Evolutionary conservation across 257 asterid species (phyloP), one percentile per base, ranked within the genome.

Genomic region (Nyctanthes arbortristis): DNA sequence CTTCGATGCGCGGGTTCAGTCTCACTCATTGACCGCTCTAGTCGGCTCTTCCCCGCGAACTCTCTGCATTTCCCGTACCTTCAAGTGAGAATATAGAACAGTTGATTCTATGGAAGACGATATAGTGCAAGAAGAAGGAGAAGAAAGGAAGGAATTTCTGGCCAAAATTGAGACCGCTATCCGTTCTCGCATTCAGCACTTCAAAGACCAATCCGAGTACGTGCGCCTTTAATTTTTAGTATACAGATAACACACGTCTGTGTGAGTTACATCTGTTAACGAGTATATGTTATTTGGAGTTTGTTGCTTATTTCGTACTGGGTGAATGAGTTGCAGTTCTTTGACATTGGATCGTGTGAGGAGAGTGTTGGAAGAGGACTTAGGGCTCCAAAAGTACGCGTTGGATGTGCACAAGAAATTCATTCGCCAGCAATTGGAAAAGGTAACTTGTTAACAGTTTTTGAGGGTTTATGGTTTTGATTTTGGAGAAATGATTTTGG

Each of bases 351-450:
- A 63, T 74, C 80, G 82, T 13, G 96, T 89, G 14, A 80, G 98
- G 76, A 85, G 98, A 74, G 75, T 93, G 47, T 49, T 93, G 63
- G 98, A 93, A 84, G 79, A 88, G 80, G 98, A 93, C 72, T 69
- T 93, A 84, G 92, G 88, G 30, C 83, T 88, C 63, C 86, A 89
- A 69, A 73, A 78, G 61, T 58, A 75, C 78, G 86, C 94, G 0
- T 73, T 93, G 67, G 98, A 93, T 84, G 91, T 61, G 10, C 93
- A 93, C 83, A 93, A 85, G 90, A 83, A 76, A 75, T 81, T 85
- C 81, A 79, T 93, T 60, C 84, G 84, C 61, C 82, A 36, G 10
- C 80, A 59, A 70, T 43, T 90, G 69, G 90, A 84, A 69, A 82
- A 90, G 97, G 98, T 93, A 54, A 63, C 29, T 24, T 32, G 0